Base-by-base conservation (phyloP, 2,329 filamentous ascomycete species). In the Fonsecaea pedrosoi region DNA sequence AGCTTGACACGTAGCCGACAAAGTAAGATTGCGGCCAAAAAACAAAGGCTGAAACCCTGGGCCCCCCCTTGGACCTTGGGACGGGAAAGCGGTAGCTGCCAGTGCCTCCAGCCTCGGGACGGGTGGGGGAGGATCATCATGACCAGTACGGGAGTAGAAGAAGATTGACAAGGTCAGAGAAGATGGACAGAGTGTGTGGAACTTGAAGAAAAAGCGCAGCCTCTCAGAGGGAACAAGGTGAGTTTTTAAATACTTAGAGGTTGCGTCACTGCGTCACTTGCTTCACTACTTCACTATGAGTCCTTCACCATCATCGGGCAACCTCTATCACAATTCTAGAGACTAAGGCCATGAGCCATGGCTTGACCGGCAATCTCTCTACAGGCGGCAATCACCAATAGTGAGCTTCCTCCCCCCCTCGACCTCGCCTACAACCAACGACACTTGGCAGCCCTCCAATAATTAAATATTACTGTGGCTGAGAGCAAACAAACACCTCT, bases 11-110 rank as follows among this genome's bases (percentile, higher is more conserved):
- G 53, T 38, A 65, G 56, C 48, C 66, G 18, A 56, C 37, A 60
- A 54, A 61, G 67, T 66, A 66, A 69, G 64, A 69, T 69, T 69
- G 67, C 67, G 60, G 56, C 45, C 62, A 60, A 34, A 50, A 65
- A 25, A 25, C 62, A 60, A 42, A 61, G 21, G 35, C 59, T 60
- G 58, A 60, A 60, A 60, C 58, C 58, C 25, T 50, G 25, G 45
- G 34, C 59, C 59, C 59, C 40, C 59, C 25, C 25, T 25, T 25
- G 25, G 25, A 25, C 25, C 25, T 25, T 25, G 25, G 25, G 25
- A 25, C 25, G 25, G 25, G 21, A 54, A 32, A 48, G 59, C 59
- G 37, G 15, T 40, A 13, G 58, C 40, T 32, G 9, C 40, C 21
- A 25, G 25, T 25, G 25, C 25, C 25, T 8, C 37, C 57, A 57